Evolutionary conservation across 257 asterid genomes (phyloP), one percentile per base, ranked within the genome.

Genomic region (Solanum corneliomulleri): DNA sequence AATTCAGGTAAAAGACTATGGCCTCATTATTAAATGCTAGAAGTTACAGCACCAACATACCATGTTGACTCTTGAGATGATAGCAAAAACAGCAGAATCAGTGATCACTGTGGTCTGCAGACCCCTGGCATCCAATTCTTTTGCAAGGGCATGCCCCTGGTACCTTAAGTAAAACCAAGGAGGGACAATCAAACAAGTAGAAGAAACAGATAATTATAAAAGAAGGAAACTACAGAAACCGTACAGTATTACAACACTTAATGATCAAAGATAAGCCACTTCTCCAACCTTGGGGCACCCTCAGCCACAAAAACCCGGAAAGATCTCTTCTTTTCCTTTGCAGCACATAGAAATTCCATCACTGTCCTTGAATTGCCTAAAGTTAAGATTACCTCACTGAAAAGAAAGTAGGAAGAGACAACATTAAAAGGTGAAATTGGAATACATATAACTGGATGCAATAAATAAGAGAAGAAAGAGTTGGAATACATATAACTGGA

Each of bases 1-100:
- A 88, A 78, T 70, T 81, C 88, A 89, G 87, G 16, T 60, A 87
- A 45, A 85, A 74, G 88, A 52, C 27, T 25, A 33, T 13, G 70
- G 45, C 72, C 21, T 47, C 88, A 71, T 86, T 31, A 64, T 52
- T 47, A 74, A 31, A 88, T 41, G 88, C n/a, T 20, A 18, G 25
- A 84, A 58, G 86, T 56, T 69, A 83, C 52, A 86, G 89, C 29
- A 35, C 84, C 64, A 33, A 84, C 91, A 49, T 91, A 96, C 99
- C 99, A 96, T 97, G 90, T 97, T 97, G 89, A 97, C 99, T 82
- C 99, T 94, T 82, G 99, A 97, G 89, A 97, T 95, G 99, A 97
- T 94, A 77, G 99, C 99, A 93, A 97, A 97, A 88, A 97, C 96
- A 72, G 99, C 98, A 89, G 99, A 94, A 92, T 97, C 99, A 85